Evolutionary conservation across 1,284 basidiomycete genomes (phyloP), one percentile per base, ranked within the genome.

Genomic region (Cystobasidium slooffiae): DNA sequence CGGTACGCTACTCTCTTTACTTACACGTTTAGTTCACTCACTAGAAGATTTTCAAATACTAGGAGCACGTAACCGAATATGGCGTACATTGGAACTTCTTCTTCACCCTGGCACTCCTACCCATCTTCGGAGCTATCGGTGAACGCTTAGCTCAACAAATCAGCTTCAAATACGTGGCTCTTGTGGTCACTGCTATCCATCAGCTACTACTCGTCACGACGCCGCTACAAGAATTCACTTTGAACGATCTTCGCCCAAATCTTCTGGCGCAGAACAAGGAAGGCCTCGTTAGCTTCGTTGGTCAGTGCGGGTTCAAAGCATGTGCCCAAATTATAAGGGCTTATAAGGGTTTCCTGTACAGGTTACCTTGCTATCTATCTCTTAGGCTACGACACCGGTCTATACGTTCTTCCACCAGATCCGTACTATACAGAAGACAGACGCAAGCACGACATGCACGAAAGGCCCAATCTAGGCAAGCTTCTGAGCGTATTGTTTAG

Each of bases 71-170:
- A 55, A 90, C 93, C 0, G 96, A 99, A 84, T 99, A 99, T 78
- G 97, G 97, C 0, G 89, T 89, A 0, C 95, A 98, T 80, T 99
- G 97, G 97, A 99, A 99, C 82, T 99, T 99, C 83, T 99, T 99
- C 86, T 87, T 98, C 79, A 98, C 97, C 0, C 85, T 99, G 14
- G 93, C 89, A 0, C 76, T 92, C 0, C 82, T 98, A 2, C 95
- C 95, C 0, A 81, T 92, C 0, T 82, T 93, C 6, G 90, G 93
- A 77, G 87, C 91, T 0, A 72, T 89, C 0, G 81, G 93, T 7
- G 88, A 91, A 74, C 90, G 91, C 0, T 61, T 91, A 6, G 86
- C 91, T 47, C 80, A 83, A 12, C 81, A 81, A 18, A 70, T 89
- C 1, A 87, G 90, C 0, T 86, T 91, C 68, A 88, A 88, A 0